These are phyloP conservation scores for Pseudonitzschia delicatissima DNA, from an alignment of 108 stramenopile species.

Conservation along the genomic window DNA sequence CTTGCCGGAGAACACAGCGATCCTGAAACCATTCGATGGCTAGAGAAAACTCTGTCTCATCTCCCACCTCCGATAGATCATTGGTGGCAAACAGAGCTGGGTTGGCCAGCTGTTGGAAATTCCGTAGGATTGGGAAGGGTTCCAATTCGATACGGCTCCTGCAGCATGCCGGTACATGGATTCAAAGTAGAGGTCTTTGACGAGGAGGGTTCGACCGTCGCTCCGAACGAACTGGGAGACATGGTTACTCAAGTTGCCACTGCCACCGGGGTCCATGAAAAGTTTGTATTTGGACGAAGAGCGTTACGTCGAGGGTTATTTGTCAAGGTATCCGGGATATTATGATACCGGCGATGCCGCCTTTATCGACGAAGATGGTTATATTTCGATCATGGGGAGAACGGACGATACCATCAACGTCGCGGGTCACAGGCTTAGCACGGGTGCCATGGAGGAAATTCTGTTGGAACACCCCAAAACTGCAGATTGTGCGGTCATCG, in stretches of 20 bases:
- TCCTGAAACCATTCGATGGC: constrained; percentile 68
- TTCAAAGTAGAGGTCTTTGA: constrained; percentile 46
- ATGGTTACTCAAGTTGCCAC: constrained; percentile 65
- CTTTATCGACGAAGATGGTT: constrained; percentile 69
- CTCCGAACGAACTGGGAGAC: constrained; percentile 40
- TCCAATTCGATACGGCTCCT: constrained; percentile 41
- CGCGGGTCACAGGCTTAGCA: constrained; percentile 67
- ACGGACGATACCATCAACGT: constrained; percentile 77
- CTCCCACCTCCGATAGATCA: constrained; percentile 56
- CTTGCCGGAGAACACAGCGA: constrained; percentile 77
- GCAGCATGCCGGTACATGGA: constrained; percentile 48
- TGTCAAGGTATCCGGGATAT: constrained; percentile 60
- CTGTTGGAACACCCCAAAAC: constrained; percentile 52
- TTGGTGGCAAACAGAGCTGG: constrained; percentile 81
- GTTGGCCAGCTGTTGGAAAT: constrained; percentile 42
- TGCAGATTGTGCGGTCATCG: constrained; percentile 73
- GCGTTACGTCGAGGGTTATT: constrained; percentile 49
- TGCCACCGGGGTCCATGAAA: constrained; percentile 71
- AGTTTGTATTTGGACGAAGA: constrained; percentile 64
- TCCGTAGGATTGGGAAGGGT: constrained; percentile 43
- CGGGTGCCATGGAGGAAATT: constrained; percentile 73
- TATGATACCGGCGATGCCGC: constrained; percentile 72
- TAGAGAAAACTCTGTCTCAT: constrained; percentile 37
- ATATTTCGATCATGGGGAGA: constrained; percentile 69
- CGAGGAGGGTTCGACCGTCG: constrained; percentile 35